Conservation (phyloP, 495 filamentous ascomycete species). For the Aspergillus indologenus region DNA sequence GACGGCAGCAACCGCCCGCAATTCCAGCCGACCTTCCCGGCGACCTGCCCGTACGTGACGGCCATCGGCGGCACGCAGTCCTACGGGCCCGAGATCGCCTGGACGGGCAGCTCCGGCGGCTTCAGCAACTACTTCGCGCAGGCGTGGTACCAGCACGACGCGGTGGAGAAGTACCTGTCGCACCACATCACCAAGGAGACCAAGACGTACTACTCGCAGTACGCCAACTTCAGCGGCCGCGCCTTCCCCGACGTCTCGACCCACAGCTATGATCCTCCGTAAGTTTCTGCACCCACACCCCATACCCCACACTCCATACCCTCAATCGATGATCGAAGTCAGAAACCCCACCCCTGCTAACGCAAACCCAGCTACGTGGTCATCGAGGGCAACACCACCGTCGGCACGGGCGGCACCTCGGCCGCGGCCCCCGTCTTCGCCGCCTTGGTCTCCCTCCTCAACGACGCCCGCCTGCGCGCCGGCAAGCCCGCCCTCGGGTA, state of each 20-base stretch:
- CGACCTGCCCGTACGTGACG: conserved; percentile 64
- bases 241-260: conserved; percentile 69
- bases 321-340: no score
- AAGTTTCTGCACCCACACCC: conserved; percentile 8
- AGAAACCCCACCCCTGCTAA: background rate
- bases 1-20: conserved; percentile 57
- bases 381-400: conserved; percentile 28
- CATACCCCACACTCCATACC: no score
- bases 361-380: conserved; percentile 21
- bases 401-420: conserved; percentile 48
- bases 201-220: conserved; percentile 36
- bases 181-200: conserved; percentile 34
- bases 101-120: conserved; percentile 54
- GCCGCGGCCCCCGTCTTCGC: conserved; percentile 49
- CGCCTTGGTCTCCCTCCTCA: conserved; percentile 47
- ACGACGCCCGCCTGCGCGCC: conserved; percentile 46
- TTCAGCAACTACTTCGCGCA: conserved; percentile 63
- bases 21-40: conserved; percentile 63
- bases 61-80: conserved; percentile 57
- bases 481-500: conserved; percentile 50
- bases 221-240: conserved; percentile 57
- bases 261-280: conserved; percentile 46
- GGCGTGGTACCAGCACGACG: conserved; percentile 58
- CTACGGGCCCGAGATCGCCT: conserved; percentile 52
- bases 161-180: conserved; percentile 51